A percentile compares a stretch with the other conserved stretches of the same genome.
These are phyloP conservation scores for Pisolithus sp. DNA, from an alignment of 768 basidiomycete genomes.

Conservation along the genomic window DNA sequence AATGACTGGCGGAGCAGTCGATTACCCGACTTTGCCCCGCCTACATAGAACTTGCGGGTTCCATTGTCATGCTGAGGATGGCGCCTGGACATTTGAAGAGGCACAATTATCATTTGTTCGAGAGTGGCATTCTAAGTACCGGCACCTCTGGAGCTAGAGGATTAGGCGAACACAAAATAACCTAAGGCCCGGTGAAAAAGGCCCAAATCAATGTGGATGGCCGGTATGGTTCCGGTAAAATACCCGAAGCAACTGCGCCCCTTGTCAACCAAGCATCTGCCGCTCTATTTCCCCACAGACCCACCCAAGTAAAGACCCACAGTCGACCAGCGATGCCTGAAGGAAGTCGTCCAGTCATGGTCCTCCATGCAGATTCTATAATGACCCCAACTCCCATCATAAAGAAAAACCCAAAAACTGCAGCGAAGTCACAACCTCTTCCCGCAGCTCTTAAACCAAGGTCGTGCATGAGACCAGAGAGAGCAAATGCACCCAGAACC, in stretches of 20 bases:
- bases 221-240: slow-evolving; percentile 1
- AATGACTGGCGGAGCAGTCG: too few species aligned
- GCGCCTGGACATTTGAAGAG: too few species aligned
- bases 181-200: not conserved
- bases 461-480: slow-evolving; percentile 52
- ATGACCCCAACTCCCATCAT: slow-evolving; percentile 47
- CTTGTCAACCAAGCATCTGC: slow-evolving; percentile 30
- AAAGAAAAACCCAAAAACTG: slow-evolving; percentile 45
- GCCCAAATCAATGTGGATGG: slow-evolving; percentile 25
- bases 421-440: slow-evolving; percentile 40
- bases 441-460: slow-evolving; percentile 52
- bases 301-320: slow-evolving; percentile 45
- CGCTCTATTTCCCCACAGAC: slow-evolving; percentile 40
- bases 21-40: too few species aligned
- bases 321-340: slow-evolving; percentile 39
- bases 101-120: too few species aligned
- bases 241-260: not conserved
- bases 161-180: too few species aligned
- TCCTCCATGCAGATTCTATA: slow-evolving; percentile 40
- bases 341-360: slow-evolving; percentile 34
- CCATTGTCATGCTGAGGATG: too few species aligned
- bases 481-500: slow-evolving; percentile 47
- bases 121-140: too few species aligned
- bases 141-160: too few species aligned
- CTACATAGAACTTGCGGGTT: too few species aligned